Base-by-base conservation (phyloP, 768 basidiomycete genomes). In the Kwoniella shandongensis region DNA sequence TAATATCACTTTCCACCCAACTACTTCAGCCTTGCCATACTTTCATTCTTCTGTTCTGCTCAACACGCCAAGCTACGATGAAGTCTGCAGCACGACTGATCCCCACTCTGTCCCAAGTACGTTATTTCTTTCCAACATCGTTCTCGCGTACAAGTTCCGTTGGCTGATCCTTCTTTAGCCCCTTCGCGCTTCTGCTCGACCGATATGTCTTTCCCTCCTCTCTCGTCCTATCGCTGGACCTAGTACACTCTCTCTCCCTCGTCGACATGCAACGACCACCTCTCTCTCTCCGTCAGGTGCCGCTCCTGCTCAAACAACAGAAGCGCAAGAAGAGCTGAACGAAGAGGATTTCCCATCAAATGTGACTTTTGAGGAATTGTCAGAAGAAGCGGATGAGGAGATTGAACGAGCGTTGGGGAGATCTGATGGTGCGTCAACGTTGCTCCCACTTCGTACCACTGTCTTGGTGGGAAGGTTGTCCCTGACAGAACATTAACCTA, bases 211-310 rank as follows among this genome's bases (percentile, higher is more conserved):
- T 35, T 45, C 56, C 22, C 42, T 76, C 20, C 53, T 62, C 29
- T 30, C 63, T 44, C 51, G 56, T 42, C 35, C 49, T n/a, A 55
- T 57, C 30, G 53, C 61, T 12, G 57, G 55, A 26, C 51, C 63
- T n/a, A 36, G 52, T 29, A 30, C 32, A 32, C 13, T 51, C 50
- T 4, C 54, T 61, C 39, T 51, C 35, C 58, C 54, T 57, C 44
- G 20, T 10, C 42, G 20, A 51, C 42, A 18, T 48, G 27, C 4
- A 52, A 53, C 45, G 44, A 52, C 51, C 23, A 58, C 56, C 25
- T 51, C 56, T 4, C 51, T 20, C 50, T 11, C 20, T 3, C 47
- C 55, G 5, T 15, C 38, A 1, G n/a, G 41, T 0, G 26, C 20
- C 11, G 8, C 22, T 20, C 22, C 55, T 5, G n/a, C 25, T n/a